Evolutionary conservation across 495 filamentous ascomycete genomes (phyloP).

Genomic region (Cryomyces minteri): DNA sequence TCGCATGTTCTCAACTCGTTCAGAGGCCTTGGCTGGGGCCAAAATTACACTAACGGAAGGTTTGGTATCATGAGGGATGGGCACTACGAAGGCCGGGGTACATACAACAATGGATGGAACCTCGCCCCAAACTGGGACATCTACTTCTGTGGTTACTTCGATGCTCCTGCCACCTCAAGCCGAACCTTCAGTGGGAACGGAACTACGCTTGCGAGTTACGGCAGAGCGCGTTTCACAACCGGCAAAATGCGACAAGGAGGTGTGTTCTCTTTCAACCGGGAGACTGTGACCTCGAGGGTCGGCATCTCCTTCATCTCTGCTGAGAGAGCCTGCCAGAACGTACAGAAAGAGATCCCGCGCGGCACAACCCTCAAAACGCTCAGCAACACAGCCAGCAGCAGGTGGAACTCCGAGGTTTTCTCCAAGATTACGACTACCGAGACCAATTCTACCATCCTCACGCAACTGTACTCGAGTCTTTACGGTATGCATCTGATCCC

Average conservation of each 20-base stretch:
- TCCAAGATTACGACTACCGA: constrained; percentile 41
- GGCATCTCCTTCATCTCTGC: constrained; percentile 54
- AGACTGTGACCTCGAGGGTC: constrained; percentile 38
- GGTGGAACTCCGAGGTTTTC: constrained; percentile 43
- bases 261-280: constrained; percentile 19
- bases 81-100: constrained; percentile 43
- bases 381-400: constrained; percentile 25
- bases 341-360: constrained; percentile 37
- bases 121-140: constrained; percentile 42
- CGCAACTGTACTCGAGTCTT: constrained; percentile 44
- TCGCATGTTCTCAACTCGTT: constrained; percentile 51
- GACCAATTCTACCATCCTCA: constrained; percentile 33
- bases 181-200: constrained; percentile 35
- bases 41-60: constrained; percentile 47
- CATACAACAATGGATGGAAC: constrained; percentile 50
- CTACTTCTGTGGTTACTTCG: constrained; percentile 51
- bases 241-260: constrained; percentile 11
- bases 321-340: constrained; percentile 40
- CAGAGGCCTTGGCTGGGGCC: constrained; percentile 37
- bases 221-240: not conserved
- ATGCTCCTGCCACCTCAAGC: constrained; percentile 9
- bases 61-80: constrained; percentile 32
- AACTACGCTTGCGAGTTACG: constrained; percentile 13
- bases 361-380: constrained; percentile 27
- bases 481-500: constrained; percentile 56